Conservation (phyloP, 2,329 filamentous ascomycete species). For the Camillea tinctor region DNA sequence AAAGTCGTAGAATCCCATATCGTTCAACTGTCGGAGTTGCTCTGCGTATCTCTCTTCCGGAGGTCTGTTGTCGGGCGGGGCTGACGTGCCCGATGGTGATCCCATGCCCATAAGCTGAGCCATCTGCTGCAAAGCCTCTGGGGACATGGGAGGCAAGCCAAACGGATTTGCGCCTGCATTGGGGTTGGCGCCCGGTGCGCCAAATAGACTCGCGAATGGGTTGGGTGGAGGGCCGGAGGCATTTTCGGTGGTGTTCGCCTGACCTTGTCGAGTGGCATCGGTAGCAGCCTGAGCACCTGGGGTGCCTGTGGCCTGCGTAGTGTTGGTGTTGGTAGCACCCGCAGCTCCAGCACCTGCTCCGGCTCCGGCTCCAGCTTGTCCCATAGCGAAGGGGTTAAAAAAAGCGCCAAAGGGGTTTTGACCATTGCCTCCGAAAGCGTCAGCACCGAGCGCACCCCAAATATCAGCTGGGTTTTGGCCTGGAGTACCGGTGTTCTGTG, state of each 20-base stretch:
- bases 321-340: background rate
- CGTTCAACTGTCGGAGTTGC: slow-evolving; percentile 86
- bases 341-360: slow-evolving; percentile 18
- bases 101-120: slow-evolving; percentile 48
- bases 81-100: slow-evolving; percentile 37
- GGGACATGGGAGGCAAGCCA: slow-evolving; percentile 47
- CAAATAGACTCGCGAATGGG: slow-evolving; percentile 68
- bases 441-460: slow-evolving; percentile 39
- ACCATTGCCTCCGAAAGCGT: slow-evolving; percentile 19
- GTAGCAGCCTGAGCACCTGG: slow-evolving; percentile 28
- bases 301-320: slow-evolving; percentile 9
- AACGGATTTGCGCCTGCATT: slow-evolving; percentile 37
- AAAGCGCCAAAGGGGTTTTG: slow-evolving; percentile 39
- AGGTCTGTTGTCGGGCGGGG: slow-evolving; percentile 76
- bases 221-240: slow-evolving; percentile 48
- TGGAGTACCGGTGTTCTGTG: slow-evolving; percentile 28
- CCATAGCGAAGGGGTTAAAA: slow-evolving; percentile 41
- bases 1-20: slow-evolving; percentile 99
- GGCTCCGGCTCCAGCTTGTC: slow-evolving; percentile 27
- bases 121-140: slow-evolving; percentile 56
- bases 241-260: slow-evolving; percentile 25
- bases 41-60: slow-evolving; percentile 92
- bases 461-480: slow-evolving; percentile 38
- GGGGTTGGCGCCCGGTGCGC: slow-evolving; percentile 29
- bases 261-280: slow-evolving; percentile 25